A percentile compares a stretch with the other conserved stretches of the same genome.
Conservation (phyloP, 78 protist genomes). For the Creolimax fragrantissima region DNA sequence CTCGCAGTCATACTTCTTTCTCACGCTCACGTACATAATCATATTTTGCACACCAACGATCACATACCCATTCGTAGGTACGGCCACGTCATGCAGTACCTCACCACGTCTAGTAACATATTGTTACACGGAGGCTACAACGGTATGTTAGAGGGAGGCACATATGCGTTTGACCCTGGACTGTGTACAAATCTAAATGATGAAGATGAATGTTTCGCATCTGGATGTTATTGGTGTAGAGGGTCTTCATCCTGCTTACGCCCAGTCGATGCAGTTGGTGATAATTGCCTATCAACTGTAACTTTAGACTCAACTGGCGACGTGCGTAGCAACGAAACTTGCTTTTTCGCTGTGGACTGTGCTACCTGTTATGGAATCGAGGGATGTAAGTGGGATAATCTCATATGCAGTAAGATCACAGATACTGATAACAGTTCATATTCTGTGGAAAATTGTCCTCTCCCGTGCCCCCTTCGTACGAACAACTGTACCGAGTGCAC, state of each 20-base stretch:
- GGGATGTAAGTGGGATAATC: not conserved
- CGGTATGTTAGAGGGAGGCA: not conserved
- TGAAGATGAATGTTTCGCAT: not conserved
- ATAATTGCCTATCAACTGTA: not conserved
- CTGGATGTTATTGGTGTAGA: not conserved
- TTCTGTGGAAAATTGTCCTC: not conserved
- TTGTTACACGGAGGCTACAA: not conserved
- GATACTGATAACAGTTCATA: not conserved
- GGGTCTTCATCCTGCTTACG: not conserved
- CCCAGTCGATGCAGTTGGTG: not conserved
- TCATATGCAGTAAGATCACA: not conserved
- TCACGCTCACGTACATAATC: not conserved
- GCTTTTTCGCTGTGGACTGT: not conserved
- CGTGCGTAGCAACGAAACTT: not conserved
- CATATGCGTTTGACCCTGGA: not conserved
- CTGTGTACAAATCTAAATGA: not conserved
- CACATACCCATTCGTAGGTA: not conserved
- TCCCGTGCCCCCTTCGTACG: not conserved
- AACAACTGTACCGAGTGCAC: not conserved
- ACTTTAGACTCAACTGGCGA: not conserved
- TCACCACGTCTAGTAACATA: not conserved
- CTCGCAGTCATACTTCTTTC: not conserved
- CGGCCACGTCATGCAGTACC: not conserved
- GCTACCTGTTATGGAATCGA: not conserved
- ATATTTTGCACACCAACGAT: not conserved